Base-by-base conservation (phyloP, 805 yeast species). In the Saccharomycopsis fibuligera region DNA sequence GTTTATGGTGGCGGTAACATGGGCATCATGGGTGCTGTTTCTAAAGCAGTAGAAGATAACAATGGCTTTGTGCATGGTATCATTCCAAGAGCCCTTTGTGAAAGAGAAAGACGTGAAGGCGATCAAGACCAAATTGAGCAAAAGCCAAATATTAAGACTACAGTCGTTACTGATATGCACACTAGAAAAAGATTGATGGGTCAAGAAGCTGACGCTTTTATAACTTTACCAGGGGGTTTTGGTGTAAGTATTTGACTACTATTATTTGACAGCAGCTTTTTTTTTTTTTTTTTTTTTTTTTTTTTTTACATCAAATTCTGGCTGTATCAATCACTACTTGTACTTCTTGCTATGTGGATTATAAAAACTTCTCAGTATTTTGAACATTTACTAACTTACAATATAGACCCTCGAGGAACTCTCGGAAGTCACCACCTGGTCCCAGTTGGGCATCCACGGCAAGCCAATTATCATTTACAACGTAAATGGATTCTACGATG, bases 341-440 rank as follows among this genome's bases (percentile, higher is more conserved):
- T n/a, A n/a, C n/a, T n/a, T n/a, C n/a, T n/a, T n/a, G n/a, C n/a
- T n/a, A n/a, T n/a, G n/a, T n/a, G n/a, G n/a, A n/a, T n/a, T n/a
- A n/a, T n/a, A n/a, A n/a, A 9, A 12, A 29, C 31, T 29, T 12
- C 12, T 12, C 12, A 12, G 12, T 9, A 8, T 9, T 12, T 29
- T 29, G 8, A 12, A 12, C 12, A 12, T 29, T 9, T 29, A 29
- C 31, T 29, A 29, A 29, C 31, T 9, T n/a, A n/a, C n/a, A 29
- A 29, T 9, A 9, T 12, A n/a, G 12, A 87, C 95, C 5, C 67
- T 86, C 61, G 96, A 88, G 65, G 96, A 88, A 67, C 71, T 88
- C 54, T 81, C 87, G 82, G 96, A 88, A 68, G 83, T 86, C 48
- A 83, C 84, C 51, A 88, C 96, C 3, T 88, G 96, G 96, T 79